phyloP scores from a whole-genome alignment of 2,329 filamentous ascomycete species.

The Stagonosporopsis chrysanthemi region DNA sequence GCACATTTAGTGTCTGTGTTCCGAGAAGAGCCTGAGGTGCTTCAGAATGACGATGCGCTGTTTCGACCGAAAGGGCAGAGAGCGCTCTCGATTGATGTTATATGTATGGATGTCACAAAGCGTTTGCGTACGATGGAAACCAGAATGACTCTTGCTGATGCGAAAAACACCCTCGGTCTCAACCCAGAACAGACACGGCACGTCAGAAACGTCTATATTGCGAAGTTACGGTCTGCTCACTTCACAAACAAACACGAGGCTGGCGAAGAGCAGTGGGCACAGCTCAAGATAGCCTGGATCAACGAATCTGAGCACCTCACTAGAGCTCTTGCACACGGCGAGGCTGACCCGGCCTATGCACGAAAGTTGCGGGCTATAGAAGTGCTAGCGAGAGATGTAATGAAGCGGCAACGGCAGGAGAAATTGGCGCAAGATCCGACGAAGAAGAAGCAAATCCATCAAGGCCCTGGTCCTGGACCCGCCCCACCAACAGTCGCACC shows the following conservation, averaged over 20 bases:
- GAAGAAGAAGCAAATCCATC: constrained; percentile 51
- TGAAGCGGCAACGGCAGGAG: constrained; percentile 77
- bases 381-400: constrained; percentile 75
- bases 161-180: constrained; percentile 74
- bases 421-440: constrained; percentile 63
- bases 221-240: constrained; percentile 68
- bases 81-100: constrained; percentile 75
- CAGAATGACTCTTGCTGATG: constrained; percentile 75
- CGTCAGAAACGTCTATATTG: constrained; percentile 71
- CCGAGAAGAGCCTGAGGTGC: constrained; percentile 62
- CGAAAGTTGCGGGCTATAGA: constrained; percentile 72
- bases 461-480: constrained; percentile 54
- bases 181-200: constrained; percentile 73
- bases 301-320: constrained; percentile 64
- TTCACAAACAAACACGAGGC: constrained; percentile 78
- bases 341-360: constrained; percentile 61
- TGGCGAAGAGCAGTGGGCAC: constrained; percentile 74
- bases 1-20: constrained; percentile 70
- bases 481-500: constrained; percentile 40
- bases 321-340: constrained; percentile 60
- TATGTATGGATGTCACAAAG: constrained; percentile 84
- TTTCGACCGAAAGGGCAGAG: constrained; percentile 61
- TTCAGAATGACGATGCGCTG: constrained; percentile 49
- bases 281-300: constrained; percentile 74
- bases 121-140: constrained; percentile 71